Evolutionary conservation across 2,329 filamentous ascomycete species (phyloP), one percentile per base, ranked within the genome.

Genomic region (Paramyrothecium roridum): DNA sequence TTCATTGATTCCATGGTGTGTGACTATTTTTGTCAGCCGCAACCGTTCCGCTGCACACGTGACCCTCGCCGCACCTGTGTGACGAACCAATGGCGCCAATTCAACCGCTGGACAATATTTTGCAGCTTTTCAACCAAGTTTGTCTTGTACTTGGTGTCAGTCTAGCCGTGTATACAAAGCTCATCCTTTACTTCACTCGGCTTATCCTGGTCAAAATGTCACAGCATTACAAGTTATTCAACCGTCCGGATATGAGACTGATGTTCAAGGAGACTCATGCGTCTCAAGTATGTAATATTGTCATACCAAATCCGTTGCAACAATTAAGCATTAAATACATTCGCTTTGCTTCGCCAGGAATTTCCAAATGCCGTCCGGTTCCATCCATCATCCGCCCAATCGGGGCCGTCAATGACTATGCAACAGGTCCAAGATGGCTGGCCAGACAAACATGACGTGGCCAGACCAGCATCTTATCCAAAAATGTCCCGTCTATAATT

Each of bases 1-100:
- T n/a, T n/a, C n/a, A n/a, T n/a, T n/a, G n/a, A 30, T 30, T 30
- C 26, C 10, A 10, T 61, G 56, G 64, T 69, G 67, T 64, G 59
- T 65, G 65, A 50, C 56, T 70, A 63, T 70, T 70, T 70, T 70
- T 70, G 67, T 70, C 67, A 63, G 62, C 61, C 61, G 52, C 52
- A 51, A 30, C 53, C 50, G 11, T 37, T 48, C 52, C 4, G 37
- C 37, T 19, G 37, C 13, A 19, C 37, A 43, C 37, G 37, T 43
- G 37, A 43, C 37, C 26, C 26, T 4, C 26, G 10, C 26, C 26
- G 4, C 26, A n/a, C 10, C 26, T 30, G 26, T 30, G 4, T 4
- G 26, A 30, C 26, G 26, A 30, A 30, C 26, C 26, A 30, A 30
- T 30, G 26, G 26, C 26, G 26, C 26, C 26, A 30, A 30, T 30